Evolutionary conservation across 1,139 yeast genomes (phyloP).

Genomic region (Meyerozyma elateridarum): DNA sequence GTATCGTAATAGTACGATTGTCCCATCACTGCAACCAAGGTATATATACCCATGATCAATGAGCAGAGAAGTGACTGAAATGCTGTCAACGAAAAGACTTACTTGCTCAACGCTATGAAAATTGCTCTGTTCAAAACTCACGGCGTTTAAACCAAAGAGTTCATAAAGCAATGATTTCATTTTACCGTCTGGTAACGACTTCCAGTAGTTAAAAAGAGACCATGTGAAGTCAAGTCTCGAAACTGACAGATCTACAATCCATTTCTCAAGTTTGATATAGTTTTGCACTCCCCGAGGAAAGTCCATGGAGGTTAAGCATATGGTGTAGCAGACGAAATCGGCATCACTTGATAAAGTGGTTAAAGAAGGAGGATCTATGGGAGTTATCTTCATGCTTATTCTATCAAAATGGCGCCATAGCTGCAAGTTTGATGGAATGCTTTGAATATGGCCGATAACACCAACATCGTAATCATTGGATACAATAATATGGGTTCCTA

Average conservation of each 20-base stretch:
- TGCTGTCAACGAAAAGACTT: neutral
- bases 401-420: slow-evolving; percentile 3
- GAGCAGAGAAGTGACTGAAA: neutral
- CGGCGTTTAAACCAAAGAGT: slow-evolving; percentile 1
- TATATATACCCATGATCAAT: neutral
- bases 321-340: neutral
- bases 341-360: neutral
- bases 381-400: neutral
- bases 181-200: neutral
- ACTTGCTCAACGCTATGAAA: neutral
- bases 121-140: neutral
- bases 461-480: neutral
- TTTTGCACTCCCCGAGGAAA: neutral
- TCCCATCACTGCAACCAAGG: neutral
- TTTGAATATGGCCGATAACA: neutral
- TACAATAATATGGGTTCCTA: slow-evolving; percentile 1
- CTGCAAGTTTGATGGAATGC: neutral
- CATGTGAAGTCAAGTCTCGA: neutral
- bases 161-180: neutral
- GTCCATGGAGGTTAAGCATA: neutral
- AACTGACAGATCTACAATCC: neutral
- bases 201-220: slow-evolving; percentile 1
- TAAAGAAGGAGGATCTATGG: neutral
- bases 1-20: neutral
- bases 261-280: neutral